phyloP scores from a whole-genome alignment of 371 early-diverging fungal genomes.

The Haplosporangium sp. region DNA sequence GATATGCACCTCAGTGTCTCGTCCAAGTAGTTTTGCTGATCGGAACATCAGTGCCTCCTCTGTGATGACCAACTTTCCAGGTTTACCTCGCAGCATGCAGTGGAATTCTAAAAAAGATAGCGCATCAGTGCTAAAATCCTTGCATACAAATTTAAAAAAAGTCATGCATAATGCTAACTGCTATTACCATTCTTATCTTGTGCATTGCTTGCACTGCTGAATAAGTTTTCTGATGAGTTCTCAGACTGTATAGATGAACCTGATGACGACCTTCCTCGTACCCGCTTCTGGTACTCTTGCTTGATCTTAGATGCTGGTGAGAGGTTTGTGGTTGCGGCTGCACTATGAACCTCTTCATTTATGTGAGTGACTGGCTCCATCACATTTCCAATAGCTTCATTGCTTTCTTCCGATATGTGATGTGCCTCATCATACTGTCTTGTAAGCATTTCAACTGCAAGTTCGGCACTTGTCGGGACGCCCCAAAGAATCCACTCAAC shows the following conservation, averaged over 20 bases:
- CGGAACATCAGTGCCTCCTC: conserved; percentile 49
- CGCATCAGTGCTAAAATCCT: too few relatives aligned
- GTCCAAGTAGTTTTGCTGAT: conserved; percentile 43
- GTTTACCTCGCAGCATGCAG: conserved; percentile 48
- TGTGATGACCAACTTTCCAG: conserved; percentile 44
- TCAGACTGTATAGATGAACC: conserved; percentile 6
- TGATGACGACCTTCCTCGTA: conserved; percentile 18
- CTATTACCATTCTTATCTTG: conserved; percentile 17
- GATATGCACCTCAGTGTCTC: conserved; percentile 32
- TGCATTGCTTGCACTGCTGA: background rate
- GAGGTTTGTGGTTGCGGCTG: conserved; percentile 13
- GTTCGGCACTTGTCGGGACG: conserved; percentile 45
- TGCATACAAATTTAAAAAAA: conserved; percentile 2
- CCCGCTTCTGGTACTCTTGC: conserved; percentile 48
- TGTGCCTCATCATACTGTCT: conserved; percentile 20
- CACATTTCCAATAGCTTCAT: background rate
- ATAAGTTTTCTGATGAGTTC: background rate
- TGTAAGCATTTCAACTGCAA: conserved; percentile 40
- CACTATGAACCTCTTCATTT: conserved; percentile 11
- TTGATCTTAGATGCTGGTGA: conserved; percentile 46
- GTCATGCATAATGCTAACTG: too few relatives aligned
- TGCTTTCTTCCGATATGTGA: background rate
- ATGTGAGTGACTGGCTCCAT: background rate
- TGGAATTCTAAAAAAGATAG: conserved; percentile 26
- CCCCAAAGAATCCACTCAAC: conserved; percentile 53